Conservation (phyloP, 1,284 basidiomycete genomes). For the Dichomitus squalens region DNA sequence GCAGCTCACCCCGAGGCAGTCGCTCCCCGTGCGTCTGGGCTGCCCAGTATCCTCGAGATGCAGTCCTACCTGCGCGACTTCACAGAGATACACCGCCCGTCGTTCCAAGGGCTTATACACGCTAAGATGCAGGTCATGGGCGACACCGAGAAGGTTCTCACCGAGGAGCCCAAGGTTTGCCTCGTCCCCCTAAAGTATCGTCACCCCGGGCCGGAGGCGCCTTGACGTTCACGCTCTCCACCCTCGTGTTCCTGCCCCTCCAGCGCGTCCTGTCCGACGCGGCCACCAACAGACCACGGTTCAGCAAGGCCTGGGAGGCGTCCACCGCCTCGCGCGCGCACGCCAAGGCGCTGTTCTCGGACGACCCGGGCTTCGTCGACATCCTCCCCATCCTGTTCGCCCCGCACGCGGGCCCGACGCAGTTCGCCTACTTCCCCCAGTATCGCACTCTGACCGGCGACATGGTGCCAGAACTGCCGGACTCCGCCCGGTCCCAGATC, state of each 20-base stretch:
- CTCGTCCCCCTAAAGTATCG: conserved; percentile 7
- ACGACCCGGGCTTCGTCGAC: conserved; percentile 7
- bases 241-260: conserved; percentile 5
- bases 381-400: conserved; percentile 4
- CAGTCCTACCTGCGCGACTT: conserved; percentile 7
- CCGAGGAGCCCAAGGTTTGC: conserved; percentile 3
- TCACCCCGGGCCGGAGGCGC: background rate
- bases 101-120: conserved; percentile 6
- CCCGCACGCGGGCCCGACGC: background rate
- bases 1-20: background rate
- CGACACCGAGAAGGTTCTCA: background rate
- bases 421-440: conserved; percentile 5
- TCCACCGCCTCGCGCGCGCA: conserved; percentile 1
- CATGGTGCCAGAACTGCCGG: too few species aligned
- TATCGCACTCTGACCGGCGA: background rate
- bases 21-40: background rate
- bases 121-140: conserved; percentile 1
- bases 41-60: conserved; percentile 4
- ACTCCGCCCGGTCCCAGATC: background rate
- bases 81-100: conserved; percentile 3
- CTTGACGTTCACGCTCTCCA: conserved; percentile 1
- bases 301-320: conserved; percentile 1
- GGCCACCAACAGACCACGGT: background rate
- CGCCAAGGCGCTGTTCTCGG: background rate
- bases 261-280: conserved; percentile 2